Percentiles rank a stretch among this genome's conserved stretches.
Evolutionary conservation across 2,329 filamentous ascomycete species (phyloP).

Genomic region (Fusarium torreyae): DNA sequence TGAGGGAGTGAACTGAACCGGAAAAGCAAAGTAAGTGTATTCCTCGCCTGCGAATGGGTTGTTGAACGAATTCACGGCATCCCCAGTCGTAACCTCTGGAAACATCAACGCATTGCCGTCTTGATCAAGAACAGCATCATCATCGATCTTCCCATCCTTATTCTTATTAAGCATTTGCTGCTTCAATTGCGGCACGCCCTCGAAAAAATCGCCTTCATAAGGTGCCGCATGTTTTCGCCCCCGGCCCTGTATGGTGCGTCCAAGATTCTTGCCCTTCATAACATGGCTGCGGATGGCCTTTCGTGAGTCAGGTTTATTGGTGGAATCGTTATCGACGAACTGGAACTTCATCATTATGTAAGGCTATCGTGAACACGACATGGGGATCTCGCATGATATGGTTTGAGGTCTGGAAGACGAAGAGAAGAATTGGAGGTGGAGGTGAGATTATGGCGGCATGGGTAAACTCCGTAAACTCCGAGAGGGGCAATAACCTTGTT

Average conservation of each 20-base stretch:
- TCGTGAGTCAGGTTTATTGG: constrained; percentile 17
- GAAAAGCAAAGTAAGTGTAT: constrained; percentile 42
- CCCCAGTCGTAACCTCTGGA: constrained; percentile 24
- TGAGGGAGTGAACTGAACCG: constrained; percentile 36
- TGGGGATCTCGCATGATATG: neutral
- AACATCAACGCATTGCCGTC: constrained; percentile 25
- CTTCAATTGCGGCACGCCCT: neutral
- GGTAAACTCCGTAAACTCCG: constrained; percentile 41
- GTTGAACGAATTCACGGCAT: neutral
- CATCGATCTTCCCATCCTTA: neutral
- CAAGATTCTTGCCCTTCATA: constrained; percentile 46
- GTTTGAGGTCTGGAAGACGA: neutral
- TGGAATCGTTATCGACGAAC: constrained; percentile 35
- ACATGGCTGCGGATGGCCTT: constrained; percentile 44
- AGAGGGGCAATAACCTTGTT: neutral
- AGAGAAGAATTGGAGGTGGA: neutral
- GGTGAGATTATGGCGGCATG: constrained; percentile 24
- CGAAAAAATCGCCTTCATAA: neutral
- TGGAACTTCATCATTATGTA: constrained; percentile 38
- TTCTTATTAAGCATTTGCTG: no score
- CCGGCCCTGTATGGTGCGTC: constrained; percentile 38
- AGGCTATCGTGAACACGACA: neutral
- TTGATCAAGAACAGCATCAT: neutral
- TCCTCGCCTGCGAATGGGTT: constrained; percentile 35
- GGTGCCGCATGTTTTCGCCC: constrained; percentile 36